phyloP scores from a whole-genome alignment of 2,329 filamentous ascomycete species.

The Didymella segeticola region DNA sequence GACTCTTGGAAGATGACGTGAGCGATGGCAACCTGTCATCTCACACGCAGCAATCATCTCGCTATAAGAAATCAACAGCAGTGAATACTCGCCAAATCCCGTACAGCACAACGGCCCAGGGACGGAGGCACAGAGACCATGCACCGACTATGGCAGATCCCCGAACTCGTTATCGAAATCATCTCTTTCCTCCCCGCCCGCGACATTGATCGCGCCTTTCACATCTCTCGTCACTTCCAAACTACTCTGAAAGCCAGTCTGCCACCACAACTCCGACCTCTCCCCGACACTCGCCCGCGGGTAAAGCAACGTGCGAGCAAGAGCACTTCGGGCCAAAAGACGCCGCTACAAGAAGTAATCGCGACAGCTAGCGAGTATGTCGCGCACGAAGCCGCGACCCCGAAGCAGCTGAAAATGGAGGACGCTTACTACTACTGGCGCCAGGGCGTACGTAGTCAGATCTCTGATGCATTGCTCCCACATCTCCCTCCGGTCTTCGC shows the following conservation, averaged over 20 bases:
- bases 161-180: constrained; percentile 22
- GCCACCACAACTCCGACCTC: constrained; percentile 10
- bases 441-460: constrained; percentile 5
- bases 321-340: neutral
- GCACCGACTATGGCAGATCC: constrained; percentile 23
- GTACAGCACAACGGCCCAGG: too few species aligned
- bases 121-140: constrained; percentile 5
- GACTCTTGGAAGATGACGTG: constrained; percentile 1
- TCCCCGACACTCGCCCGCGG: too few species aligned
- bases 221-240: constrained; percentile 14
- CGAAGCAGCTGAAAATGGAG: constrained; percentile 1
- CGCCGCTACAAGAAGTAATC: neutral
- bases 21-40: neutral
- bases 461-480: constrained; percentile 9
- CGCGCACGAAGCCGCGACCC: neutral
- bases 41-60: neutral
- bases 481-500: constrained; percentile 15
- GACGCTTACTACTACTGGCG: constrained; percentile 24
- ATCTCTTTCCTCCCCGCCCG: constrained; percentile 13
- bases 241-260: constrained; percentile 15
- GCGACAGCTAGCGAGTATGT: neutral
- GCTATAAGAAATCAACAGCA: too few species aligned
- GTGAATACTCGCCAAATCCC: too few species aligned
- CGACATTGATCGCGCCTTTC: constrained; percentile 1
- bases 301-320: too few species aligned